These are phyloP conservation scores for Talaromyces borbonicus DNA, from an alignment of 495 filamentous ascomycete species.

Conservation along the genomic window DNA sequence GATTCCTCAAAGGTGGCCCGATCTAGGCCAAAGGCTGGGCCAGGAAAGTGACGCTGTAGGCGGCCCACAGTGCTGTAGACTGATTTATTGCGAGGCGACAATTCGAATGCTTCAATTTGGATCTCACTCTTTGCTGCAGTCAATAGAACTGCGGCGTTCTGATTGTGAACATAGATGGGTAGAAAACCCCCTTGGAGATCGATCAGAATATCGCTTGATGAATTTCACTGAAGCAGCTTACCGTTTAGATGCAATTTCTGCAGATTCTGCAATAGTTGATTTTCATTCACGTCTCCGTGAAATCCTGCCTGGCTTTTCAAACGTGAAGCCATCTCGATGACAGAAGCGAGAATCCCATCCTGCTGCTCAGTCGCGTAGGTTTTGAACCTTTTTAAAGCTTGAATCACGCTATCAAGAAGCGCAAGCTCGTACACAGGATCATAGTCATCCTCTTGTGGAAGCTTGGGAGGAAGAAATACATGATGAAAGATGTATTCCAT, in stretches of 20 bases:
- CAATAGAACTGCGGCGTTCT: slow-evolving; percentile 52
- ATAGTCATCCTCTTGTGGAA: slow-evolving; percentile 41
- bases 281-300: slow-evolving; percentile 12
- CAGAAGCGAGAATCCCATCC: slow-evolving; percentile 1
- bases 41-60: slow-evolving; percentile 47
- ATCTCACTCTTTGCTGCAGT: slow-evolving; percentile 19
- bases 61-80: slow-evolving; percentile 42
- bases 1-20: slow-evolving; percentile 19
- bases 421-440: slow-evolving; percentile 7
- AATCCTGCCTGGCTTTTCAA: slow-evolving; percentile 11
- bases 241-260: slow-evolving; percentile 9
- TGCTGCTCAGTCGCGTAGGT: slow-evolving; percentile 7
- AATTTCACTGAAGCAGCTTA: slow-evolving; percentile 2
- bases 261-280: slow-evolving; percentile 7
- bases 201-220: slow-evolving; percentile 1
- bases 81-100: slow-evolving; percentile 35
- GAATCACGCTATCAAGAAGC: slow-evolving; percentile 12
- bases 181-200: slow-evolving; percentile 17
- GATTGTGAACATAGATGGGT: slow-evolving; percentile 38
- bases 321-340: slow-evolving; percentile 13
- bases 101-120: slow-evolving; percentile 46
- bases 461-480: slow-evolving; percentile 48
- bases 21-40: slow-evolving; percentile 31
- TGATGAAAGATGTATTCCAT: slow-evolving; percentile 33
- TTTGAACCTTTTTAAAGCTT: slow-evolving; percentile 19